Conservation (phyloP, 768 basidiomycete genomes). For the Kwoniella newhampshirensis region DNA sequence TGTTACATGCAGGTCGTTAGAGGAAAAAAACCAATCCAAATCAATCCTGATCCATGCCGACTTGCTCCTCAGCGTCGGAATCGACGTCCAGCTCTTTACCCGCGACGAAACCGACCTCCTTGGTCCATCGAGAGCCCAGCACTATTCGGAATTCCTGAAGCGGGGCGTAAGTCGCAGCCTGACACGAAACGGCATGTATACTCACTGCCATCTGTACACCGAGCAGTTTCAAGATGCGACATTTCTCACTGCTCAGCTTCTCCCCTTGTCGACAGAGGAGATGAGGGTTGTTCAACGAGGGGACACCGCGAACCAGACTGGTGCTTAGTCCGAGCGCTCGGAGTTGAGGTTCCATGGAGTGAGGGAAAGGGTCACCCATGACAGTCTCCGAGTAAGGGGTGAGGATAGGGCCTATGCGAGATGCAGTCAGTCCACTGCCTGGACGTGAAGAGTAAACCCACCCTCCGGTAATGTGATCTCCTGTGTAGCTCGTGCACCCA, state of each 20-base stretch:
- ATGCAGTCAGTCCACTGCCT: background rate
- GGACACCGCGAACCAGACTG: slow-evolving; percentile 79
- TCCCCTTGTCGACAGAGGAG: slow-evolving; percentile 81
- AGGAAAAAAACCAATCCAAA: background rate
- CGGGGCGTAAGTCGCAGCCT: background rate
- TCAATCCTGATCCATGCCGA: slow-evolving; percentile 34
- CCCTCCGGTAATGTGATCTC: slow-evolving; percentile 70
- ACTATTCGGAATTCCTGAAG: slow-evolving; percentile 50
- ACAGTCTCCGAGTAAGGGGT: slow-evolving; percentile 64
- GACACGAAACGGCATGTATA: too few species aligned
- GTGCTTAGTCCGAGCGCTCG: slow-evolving; percentile 87
- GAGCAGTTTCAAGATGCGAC: slow-evolving; percentile 86
- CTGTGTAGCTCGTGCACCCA: slow-evolving; percentile 74
- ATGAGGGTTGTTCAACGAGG: slow-evolving; percentile 76
- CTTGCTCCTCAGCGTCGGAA: slow-evolving; percentile 17
- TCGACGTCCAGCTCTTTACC: slow-evolving; percentile 33
- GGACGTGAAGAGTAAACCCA: slow-evolving; percentile 20
- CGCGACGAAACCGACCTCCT: slow-evolving; percentile 44
- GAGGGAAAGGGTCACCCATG: slow-evolving; percentile 75
- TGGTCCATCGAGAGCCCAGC: slow-evolving; percentile 50
- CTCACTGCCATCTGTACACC: slow-evolving; percentile 78
- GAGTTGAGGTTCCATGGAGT: slow-evolving; percentile 95
- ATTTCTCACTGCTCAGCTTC: slow-evolving; percentile 76
- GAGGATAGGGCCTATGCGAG: slow-evolving; percentile 69
- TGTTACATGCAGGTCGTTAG: slow-evolving; percentile 14